These are phyloP conservation scores for Asterella californica DNA, from an alignment of 225 moss, liverwort and hornwort genomes.

Conservation along the genomic window DNA sequence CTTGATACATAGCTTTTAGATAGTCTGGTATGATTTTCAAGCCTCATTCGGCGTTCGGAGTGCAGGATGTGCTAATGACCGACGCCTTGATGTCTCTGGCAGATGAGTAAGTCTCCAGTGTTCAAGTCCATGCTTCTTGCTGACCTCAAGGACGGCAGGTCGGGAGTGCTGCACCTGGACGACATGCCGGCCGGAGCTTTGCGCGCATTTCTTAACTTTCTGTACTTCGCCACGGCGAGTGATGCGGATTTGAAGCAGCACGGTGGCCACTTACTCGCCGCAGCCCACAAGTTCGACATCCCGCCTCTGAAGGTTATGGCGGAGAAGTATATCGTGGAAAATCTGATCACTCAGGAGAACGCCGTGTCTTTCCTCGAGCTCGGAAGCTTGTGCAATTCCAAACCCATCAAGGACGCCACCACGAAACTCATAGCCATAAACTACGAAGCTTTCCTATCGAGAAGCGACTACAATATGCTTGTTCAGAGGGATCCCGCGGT, in stretches of 20 bases:
- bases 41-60: neutral
- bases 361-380: conserved; percentile 54
- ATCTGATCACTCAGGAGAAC: conserved; percentile 49
- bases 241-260: conserved; percentile 43
- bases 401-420: conserved; percentile 52
- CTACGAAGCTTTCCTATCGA: conserved; percentile 44
- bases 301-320: conserved; percentile 40
- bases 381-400: conserved; percentile 49
- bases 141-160: conserved; percentile 41
- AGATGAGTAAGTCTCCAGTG: conserved; percentile 55
- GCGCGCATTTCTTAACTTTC: conserved; percentile 45
- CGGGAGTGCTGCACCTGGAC: conserved; percentile 47
- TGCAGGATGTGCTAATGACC: neutral
- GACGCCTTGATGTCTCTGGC: conserved; percentile 9
- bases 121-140: conserved; percentile 51
- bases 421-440: conserved; percentile 47
- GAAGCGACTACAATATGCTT: conserved; percentile 55
- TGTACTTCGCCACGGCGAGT: conserved; percentile 47
- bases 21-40: neutral
- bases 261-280: conserved; percentile 47
- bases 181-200: conserved; percentile 50
- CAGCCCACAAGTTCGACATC: conserved; percentile 54
- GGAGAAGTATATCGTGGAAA: conserved; percentile 45
- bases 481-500: conserved; percentile 51
- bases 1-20: neutral